These are phyloP conservation scores for Diversispora epigaea DNA, from an alignment of 192 early-diverging fungal species.

Conservation along the genomic window DNA sequence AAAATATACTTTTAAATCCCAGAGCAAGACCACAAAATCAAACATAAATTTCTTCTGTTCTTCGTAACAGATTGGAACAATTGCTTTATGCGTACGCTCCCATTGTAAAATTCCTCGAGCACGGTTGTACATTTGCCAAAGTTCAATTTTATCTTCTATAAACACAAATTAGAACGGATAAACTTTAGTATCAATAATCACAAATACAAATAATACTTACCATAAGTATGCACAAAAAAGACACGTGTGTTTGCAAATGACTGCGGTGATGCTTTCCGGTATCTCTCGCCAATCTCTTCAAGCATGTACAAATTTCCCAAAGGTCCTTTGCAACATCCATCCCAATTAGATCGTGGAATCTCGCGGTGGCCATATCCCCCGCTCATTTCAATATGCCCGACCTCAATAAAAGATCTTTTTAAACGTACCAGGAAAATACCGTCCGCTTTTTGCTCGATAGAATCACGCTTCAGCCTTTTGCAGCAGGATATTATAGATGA, in stretches of 20 bases:
- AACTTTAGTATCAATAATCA: neutral
- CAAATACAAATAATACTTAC: constrained; percentile 10
- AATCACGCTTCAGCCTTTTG: neutral
- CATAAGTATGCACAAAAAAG: constrained; percentile 12
- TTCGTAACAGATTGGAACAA: constrained; percentile 26
- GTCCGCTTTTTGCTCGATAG: constrained; percentile 13
- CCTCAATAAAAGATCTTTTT: constrained; percentile 6
- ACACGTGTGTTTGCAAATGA: constrained; percentile 17
- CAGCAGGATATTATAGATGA: constrained; percentile 13
- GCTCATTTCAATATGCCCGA: constrained; percentile 15
- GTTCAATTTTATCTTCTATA: constrained; percentile 16
- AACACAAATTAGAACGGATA: constrained; percentile 8
- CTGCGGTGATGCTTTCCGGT: neutral
- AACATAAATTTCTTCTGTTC: constrained; percentile 22
- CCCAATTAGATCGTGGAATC: constrained; percentile 10
- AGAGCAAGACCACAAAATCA: constrained; percentile 32
- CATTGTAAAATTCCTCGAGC: constrained; percentile 28
- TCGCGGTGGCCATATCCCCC: neutral
- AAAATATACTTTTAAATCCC: constrained; percentile 31
- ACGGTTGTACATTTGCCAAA: constrained; percentile 27
- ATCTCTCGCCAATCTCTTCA: constrained; percentile 16
- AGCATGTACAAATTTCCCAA: constrained; percentile 16
- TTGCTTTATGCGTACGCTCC: constrained; percentile 28
- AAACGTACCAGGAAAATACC: constrained; percentile 1
- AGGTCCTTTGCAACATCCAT: constrained; percentile 5